Base-by-base conservation (phyloP, 2,329 filamentous ascomycete genomes). In the Corniculantispora saksenae region DNA sequence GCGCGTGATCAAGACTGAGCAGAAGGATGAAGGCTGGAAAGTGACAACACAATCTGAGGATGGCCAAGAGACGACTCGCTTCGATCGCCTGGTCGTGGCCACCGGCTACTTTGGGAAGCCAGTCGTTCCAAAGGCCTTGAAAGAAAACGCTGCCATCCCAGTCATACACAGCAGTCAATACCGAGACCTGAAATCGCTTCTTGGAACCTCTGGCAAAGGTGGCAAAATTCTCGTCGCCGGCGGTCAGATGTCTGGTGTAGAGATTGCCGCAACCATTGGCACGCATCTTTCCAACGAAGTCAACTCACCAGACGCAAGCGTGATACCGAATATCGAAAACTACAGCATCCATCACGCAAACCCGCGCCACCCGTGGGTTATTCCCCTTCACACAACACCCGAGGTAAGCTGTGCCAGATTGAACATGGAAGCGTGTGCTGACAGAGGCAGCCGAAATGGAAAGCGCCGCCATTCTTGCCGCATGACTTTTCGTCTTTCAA, bases 191-290 rank as follows among this genome's bases (percentile, higher is more conserved):
- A 70, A 81, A 32, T 74, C 73, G 10, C 74, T 89, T 3, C 70
- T 89, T 1, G 77, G 76, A 0, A 72, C 76, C 13, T 70, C 76
- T 0, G 63, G 67, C 5, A 70, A 72, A 0, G 81, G 81, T 1
- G 84, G 86, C 21, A 91, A 89, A 71, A 87, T 95, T 19, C 81
- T 93, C 1, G 81, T 96, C 0, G 86, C 93, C 1, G 92, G 92
- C 0, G 92, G 91, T 0, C 91, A 93, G 70, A 93, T 95, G 84
- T 94, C 91, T 2, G 92, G 91, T 0, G 86, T 91, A 6, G 92
- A 96, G 78, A 89, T 90, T 57, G 89, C 91, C 0, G 89, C 87
- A 12, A 88, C 89, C 2, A 85, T 94, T 58, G 91, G 91, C 13
- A 82, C 87, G 5, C 87, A 93, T 67, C 75, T 94, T 1, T 94